phyloP scores from a whole-genome alignment of 805 yeast species.

The Brettanomyces anomalus region DNA sequence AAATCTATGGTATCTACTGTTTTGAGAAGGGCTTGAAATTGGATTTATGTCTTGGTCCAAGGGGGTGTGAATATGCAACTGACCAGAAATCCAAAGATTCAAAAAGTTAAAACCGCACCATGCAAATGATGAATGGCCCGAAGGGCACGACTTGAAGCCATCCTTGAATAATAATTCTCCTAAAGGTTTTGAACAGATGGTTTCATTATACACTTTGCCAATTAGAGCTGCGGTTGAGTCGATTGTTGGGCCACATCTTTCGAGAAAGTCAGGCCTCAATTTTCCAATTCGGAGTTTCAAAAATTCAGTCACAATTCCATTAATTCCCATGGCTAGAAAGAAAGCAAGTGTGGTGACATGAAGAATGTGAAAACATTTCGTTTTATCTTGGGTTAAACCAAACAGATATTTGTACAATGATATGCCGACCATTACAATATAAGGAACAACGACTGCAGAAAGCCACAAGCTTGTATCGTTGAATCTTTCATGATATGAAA shows the following conservation, averaged over 20 bases:
- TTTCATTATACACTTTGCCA: conserved; percentile 17
- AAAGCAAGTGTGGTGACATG: conserved; percentile 30
- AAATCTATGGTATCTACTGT: conserved; percentile 2
- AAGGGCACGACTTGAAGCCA: conserved; percentile 74
- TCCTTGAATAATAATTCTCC: conserved; percentile 32
- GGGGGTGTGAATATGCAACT: conserved; percentile 1
- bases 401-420: conserved; percentile 10
- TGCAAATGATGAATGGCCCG: conserved; percentile 67
- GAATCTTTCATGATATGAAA: conserved; percentile 32
- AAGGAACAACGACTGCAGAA: conserved; percentile 31
- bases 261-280: conserved; percentile 82
- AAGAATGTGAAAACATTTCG: conserved; percentile 28
- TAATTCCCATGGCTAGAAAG: conserved; percentile 31
- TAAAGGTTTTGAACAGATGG: conserved; percentile 26
- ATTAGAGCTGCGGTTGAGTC: conserved; percentile 22
- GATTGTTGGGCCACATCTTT: conserved; percentile 51
- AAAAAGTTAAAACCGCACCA: conserved; percentile 59
- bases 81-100: conserved; percentile 32
- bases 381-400: conserved; percentile 5
- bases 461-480: conserved; percentile 19
- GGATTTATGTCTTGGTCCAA: neutral
- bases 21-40: neutral
- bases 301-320: conserved; percentile 55
- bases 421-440: conserved; percentile 15
- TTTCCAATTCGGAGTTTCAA: conserved; percentile 77